These are phyloP conservation scores for Pigoraptor vietnamica DNA, from an alignment of 78 protist species.

Conservation along the genomic window DNA sequence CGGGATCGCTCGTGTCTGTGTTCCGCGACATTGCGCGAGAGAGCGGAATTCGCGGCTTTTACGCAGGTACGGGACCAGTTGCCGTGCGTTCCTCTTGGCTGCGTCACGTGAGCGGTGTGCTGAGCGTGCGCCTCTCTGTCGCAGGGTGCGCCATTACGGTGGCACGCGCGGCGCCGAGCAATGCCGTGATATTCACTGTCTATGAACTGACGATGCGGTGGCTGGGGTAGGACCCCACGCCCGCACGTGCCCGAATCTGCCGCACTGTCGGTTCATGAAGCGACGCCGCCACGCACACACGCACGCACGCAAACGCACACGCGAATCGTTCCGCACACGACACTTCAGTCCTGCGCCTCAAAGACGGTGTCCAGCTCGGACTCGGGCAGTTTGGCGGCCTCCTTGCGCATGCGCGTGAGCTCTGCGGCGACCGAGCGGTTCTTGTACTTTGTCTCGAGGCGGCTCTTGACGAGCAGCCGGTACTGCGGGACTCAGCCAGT, in stretches of 20 bases:
- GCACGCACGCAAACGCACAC: too few species aligned
- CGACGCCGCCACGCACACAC: too few species aligned
- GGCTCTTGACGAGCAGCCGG: not conserved
- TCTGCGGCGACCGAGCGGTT: not conserved
- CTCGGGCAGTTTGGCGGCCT: not conserved
- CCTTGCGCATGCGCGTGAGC: not conserved
- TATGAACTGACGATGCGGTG: not conserved
- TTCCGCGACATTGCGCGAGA: not conserved
- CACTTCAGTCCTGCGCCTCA: not conserved
- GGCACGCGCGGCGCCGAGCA: not conserved
- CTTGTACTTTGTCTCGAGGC: conserved; percentile 1
- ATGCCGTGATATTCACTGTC: not conserved
- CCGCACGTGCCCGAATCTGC: too few species aligned
- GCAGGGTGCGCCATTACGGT: not conserved
- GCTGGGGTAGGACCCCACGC: too few species aligned
- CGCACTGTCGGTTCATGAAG: too few species aligned
- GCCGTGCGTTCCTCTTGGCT: too few species aligned
- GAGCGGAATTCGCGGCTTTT: not conserved
- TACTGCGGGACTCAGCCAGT: not conserved
- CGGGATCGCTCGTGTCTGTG: not conserved
- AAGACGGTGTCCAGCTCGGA: not conserved
- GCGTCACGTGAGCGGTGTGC: too few species aligned
- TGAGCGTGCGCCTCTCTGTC: too few species aligned
- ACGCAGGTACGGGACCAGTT: too few species aligned
- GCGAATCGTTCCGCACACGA: not conserved